Evolutionary conservation across 331 rosid genomes (phyloP), one percentile per base, ranked within the genome.

Genomic region (Stylosanthes scabra): DNA sequence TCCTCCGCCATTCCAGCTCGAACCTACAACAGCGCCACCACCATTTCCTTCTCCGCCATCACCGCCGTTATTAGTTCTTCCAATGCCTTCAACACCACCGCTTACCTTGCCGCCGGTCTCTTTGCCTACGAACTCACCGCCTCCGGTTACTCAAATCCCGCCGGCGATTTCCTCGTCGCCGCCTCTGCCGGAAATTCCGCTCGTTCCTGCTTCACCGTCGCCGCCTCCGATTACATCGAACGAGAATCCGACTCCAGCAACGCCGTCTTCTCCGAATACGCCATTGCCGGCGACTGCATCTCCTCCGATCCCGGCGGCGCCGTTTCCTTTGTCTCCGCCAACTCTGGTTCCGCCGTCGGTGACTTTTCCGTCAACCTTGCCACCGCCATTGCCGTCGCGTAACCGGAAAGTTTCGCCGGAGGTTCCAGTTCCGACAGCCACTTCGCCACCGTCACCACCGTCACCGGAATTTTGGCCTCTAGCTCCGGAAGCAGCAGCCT

Each of bases 381-480:
- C 63, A 11, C 28, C 42, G 1, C 55, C 65, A 34, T 12, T 56
- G 58, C 16, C 27, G 7, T n/a, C 2, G 28, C 58, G 10, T 52
- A 25, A 52, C 58, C 25, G 58, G 58, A 7, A 52, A 52, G 44
- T 59, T 59, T 9, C 65, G 13, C 65, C 65, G 9, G 45, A 27
- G 61, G n/a, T 11, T 31, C 61, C 77, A 20, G 11, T 55, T 55
- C 63, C 70, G 3, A 42, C 64, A 5, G 45, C 16, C 25, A 40
- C 40, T 59, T 70, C 16, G 66, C 52, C 75, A 29, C 66, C 80
- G 16, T 68, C 16, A 72, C 52, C 75, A 29, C 66, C 80, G 16
- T 68, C 46, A 14, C 56, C 78, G 4, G 6, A 16, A 34, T 27
- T 27, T 9, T 52, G 9, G 67, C 25, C 71, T 41, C 34, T 72